A percentile compares a stretch with the other conserved stretches of the same genome.
These are phyloP conservation scores for Boletus huronensis DNA, from an alignment of 768 basidiomycete genomes.

Conservation along the genomic window DNA sequence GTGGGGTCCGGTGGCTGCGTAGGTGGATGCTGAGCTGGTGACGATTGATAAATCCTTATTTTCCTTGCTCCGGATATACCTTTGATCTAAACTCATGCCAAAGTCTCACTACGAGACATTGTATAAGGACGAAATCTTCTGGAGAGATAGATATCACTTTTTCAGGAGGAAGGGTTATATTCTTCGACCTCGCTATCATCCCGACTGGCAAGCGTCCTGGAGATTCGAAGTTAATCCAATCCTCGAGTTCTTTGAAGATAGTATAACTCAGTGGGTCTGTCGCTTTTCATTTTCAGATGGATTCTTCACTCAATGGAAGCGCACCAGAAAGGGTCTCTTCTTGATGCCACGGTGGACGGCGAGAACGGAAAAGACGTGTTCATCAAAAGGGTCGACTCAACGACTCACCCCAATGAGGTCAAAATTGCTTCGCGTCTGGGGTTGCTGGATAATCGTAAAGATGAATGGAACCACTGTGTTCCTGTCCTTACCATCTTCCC, in stretches of 20 bases:
- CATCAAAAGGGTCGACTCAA: constrained; percentile 7
- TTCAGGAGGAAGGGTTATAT: constrained; percentile 21
- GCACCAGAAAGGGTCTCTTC: background rate
- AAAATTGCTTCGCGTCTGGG: background rate
- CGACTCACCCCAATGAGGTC: constrained; percentile 3
- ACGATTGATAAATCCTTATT: no score
- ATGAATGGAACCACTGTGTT: constrained; percentile 23
- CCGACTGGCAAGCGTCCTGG: constrained; percentile 32
- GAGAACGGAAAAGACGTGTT: constrained; percentile 1
- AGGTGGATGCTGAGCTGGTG: no score
- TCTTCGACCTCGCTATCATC: constrained; percentile 26
- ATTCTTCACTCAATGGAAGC: background rate
- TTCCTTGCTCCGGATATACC: no score
- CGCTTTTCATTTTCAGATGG: background rate
- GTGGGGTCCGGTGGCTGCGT: no score
- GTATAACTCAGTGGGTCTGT: background rate
- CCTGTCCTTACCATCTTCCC: constrained; percentile 17
- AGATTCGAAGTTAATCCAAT: background rate
- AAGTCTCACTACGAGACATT: background rate
- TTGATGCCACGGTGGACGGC: constrained; percentile 8
- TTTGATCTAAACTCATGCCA: no score
- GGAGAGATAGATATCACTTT: constrained; percentile 18
- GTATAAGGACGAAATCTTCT: constrained; percentile 7
- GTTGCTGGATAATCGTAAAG: background rate
- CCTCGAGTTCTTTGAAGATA: background rate